These are phyloP conservation scores for Suhomyces wounanorum DNA, from an alignment of 1,139 yeast genomes.

Conservation along the genomic window DNA sequence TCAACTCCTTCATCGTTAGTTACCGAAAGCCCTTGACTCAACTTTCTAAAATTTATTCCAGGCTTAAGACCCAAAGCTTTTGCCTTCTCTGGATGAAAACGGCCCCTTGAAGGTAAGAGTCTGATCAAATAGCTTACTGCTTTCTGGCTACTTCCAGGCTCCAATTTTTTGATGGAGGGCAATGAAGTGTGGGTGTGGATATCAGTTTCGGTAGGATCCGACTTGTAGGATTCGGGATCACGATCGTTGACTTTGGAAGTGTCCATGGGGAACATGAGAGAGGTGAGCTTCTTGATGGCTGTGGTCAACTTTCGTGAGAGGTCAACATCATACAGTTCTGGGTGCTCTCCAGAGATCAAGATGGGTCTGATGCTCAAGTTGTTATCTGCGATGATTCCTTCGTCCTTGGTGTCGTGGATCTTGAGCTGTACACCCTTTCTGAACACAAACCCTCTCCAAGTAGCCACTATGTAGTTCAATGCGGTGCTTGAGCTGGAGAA, in stretches of 20 bases:
- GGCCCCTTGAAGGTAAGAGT: slow-evolving; percentile 73
- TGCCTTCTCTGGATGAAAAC: slow-evolving; percentile 69
- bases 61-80: slow-evolving; percentile 66
- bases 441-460: slow-evolving; percentile 91
- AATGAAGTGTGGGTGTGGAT: slow-evolving; percentile 45
- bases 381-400: slow-evolving; percentile 49
- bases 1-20: slow-evolving; percentile 58
- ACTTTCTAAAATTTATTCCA: slow-evolving; percentile 57
- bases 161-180: slow-evolving; percentile 27
- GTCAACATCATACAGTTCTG: neutral
- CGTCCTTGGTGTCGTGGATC: slow-evolving; percentile 38
- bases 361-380: slow-evolving; percentile 56
- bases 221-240: slow-evolving; percentile 42
- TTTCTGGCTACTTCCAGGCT: slow-evolving; percentile 26
- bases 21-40: slow-evolving; percentile 64
- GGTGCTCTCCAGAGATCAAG: slow-evolving; percentile 24
- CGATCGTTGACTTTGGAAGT: slow-evolving; percentile 37
- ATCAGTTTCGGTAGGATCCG: slow-evolving; percentile 43
- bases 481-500: slow-evolving; percentile 42
- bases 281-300: slow-evolving; percentile 35
- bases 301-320: slow-evolving; percentile 10
- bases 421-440: slow-evolving; percentile 68
- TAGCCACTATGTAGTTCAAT: slow-evolving; percentile 58
- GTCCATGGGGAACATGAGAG: slow-evolving; percentile 54
- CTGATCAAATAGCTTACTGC: slow-evolving; percentile 62